Base-by-base conservation (phyloP, 768 basidiomycete species). In the Punctularia strigosozonata region DNA sequence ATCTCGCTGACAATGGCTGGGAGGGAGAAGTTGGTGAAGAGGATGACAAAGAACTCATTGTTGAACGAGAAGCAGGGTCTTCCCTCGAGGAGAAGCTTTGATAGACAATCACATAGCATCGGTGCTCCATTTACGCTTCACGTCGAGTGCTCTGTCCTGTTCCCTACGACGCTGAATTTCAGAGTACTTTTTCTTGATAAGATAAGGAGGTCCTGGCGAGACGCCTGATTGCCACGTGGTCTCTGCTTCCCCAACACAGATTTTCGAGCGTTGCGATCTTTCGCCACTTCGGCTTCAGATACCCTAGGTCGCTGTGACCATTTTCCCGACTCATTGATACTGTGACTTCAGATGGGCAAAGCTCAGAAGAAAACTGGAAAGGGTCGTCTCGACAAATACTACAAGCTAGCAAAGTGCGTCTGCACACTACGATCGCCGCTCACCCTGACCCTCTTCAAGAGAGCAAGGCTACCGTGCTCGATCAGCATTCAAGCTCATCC, bases 401-500 rank as follows among this genome's bases (percentile, higher is more conserved):
- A 97, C 64, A 90, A 88, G 56, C 83, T 92, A 55, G 88, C 86
- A 63, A 88, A 89, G 86, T 88, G 51, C 17, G 43, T 43, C 39
- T 25, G 36, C 26, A 45, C 10, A 23, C 21, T 21, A 26, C 43
- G 18, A 17, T 46, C n/a, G n/a, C 20, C 44, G 41, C 24, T 44
- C 37, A 42, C 19, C 18, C 15, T 41, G 35, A 28, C 13, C 7
- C 18, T 19, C 19, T 46, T 46, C 40, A 55, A 98, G 92, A 62
- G 94, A 98, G 66, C 95, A 99, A 68, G 95, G 95, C 44, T 99
- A 92, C 58, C 86, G 95, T 46, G 95, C 95, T 50, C 95, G 95
- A 69, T 99, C 95, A 13, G 95, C 95, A 2, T 94, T 94, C 80
- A 99, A 99, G 63, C 75, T 99, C 43, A 90, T 99, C 42, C 95